Evolutionary conservation across 2,329 filamentous ascomycete genomes (phyloP), one percentile per base, ranked within the genome.

Genomic region (Hypoxylon sp.): DNA sequence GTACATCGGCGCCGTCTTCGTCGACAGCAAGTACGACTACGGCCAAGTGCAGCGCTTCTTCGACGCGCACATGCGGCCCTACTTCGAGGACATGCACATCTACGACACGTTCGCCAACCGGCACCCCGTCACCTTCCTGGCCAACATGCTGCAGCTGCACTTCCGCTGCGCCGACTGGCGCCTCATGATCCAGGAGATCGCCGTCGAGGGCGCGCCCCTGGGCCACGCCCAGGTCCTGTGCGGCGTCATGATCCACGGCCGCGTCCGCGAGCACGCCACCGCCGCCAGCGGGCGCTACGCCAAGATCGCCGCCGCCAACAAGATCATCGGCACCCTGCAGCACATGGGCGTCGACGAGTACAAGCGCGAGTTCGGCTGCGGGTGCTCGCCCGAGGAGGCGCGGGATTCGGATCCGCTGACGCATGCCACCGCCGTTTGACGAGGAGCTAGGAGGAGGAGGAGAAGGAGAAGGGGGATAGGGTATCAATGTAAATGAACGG

Each of bases 51-150:
- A 91, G 67, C 75, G 76, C 0, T 98, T 99, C 79, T 97, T 97
- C 78, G 79, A 87, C n/a, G 76, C 73, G 12, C 88, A 94, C 68
- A 85, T 98, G 58, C 84, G 85, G 60, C 89, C 88, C 2, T 97
- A 89, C 79, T 98, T 98, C 76, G 82, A 86, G 53, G 91, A 97
- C 77, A 97, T 98, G 89, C 81, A 84, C 2, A 84, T 96, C 38
- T 97, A 97, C 77, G 93, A 98, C 76, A 87, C 87, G 0, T 97
- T 92, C 76, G 93, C 93, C 1, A 93, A 91, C 72, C 91, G 91
- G 32, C 94, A 98, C 71, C 95, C 95, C 0, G 90, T 92, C 3
- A 97, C 92, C 0, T 87, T 87, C 42, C 83, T 97, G 0, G 82
- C 87, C 40, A 87, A 87, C 45, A 82, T 87, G 64, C 81, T 97